phyloP scores from a whole-genome alignment of 73 alveolate genomes.

The Durusdinium trenchii region DNA sequence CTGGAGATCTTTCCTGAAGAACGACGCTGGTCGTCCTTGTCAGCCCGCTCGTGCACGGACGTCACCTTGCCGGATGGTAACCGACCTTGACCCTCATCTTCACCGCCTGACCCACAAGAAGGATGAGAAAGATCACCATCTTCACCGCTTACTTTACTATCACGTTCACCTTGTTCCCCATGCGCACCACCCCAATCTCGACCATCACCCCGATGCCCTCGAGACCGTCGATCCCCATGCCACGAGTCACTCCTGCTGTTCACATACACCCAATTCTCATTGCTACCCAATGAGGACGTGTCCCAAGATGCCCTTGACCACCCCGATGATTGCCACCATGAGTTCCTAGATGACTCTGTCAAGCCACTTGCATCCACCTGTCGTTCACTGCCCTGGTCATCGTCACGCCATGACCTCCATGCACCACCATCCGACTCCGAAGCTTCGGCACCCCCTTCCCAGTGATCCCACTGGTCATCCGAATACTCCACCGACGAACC shows the following conservation, averaged over 20 bases:
- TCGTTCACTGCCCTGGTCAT: too few relatives aligned
- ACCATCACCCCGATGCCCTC: not conserved
- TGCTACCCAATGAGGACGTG: not conserved
- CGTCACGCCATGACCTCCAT: too few relatives aligned
- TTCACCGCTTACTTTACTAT: not conserved
- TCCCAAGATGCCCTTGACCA: not conserved
- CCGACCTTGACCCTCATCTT: not conserved
- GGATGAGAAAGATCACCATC: not conserved
- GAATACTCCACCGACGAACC: not conserved
- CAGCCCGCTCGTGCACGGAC: not conserved
- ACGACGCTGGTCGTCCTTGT: not conserved
- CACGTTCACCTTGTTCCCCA: not conserved
- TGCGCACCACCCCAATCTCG: too few relatives aligned
- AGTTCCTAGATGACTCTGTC: too few relatives aligned
- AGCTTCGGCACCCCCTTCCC: not conserved
- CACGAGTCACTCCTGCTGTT: not conserved
- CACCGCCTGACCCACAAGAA: not conserved
- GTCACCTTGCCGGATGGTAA: not conserved
- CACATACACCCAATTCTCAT: conserved; percentile 16
- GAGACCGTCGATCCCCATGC: not conserved
- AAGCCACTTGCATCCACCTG: too few relatives aligned
- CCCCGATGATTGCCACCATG: too few relatives aligned
- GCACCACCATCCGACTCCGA: not conserved
- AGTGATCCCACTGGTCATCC: not conserved
- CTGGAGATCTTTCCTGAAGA: not conserved